Percentiles rank a stretch among this genome's conserved stretches.
Conservation (phyloP, 1,284 basidiomycete species). For the Leucocoprinus gongylophorus region DNA sequence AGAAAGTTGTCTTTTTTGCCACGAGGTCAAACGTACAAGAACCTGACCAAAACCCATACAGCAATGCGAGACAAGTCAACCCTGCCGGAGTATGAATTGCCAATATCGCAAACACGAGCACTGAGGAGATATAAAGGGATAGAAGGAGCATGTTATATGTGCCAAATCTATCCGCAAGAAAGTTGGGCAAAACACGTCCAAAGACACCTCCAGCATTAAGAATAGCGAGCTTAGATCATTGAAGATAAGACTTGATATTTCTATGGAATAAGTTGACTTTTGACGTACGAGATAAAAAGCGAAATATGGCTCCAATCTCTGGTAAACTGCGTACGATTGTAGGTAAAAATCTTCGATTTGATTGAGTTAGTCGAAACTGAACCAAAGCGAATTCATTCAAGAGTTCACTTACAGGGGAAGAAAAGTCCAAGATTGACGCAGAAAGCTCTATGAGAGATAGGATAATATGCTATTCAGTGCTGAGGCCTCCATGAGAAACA, state of each 20-base stretch:
- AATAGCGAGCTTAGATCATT: conserved; percentile 34
- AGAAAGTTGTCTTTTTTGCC: no score
- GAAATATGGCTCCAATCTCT: conserved; percentile 33
- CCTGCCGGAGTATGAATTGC: conserved; percentile 32
- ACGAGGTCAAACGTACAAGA: conserved; percentile 32
- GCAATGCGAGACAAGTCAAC: conserved; percentile 34
- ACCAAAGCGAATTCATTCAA: neutral
- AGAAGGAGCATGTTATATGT: conserved; percentile 39
- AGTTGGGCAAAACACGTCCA: conserved; percentile 43
- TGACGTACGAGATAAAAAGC: conserved; percentile 44
- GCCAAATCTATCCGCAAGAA: conserved; percentile 42
- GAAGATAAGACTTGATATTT: neutral
- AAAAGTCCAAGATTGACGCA: conserved; percentile 40
- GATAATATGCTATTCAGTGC: neutral
- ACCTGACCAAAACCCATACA: conserved; percentile 47
- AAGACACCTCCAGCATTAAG: conserved; percentile 44
- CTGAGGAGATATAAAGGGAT: conserved; percentile 34
- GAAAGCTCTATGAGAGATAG: conserved; percentile 28
- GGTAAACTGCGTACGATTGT: conserved; percentile 42
- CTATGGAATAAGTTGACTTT: neutral
- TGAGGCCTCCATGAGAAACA: neutral
- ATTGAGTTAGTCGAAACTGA: neutral
- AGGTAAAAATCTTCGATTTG: conserved; percentile 42
- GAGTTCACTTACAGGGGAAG: conserved; percentile 41
- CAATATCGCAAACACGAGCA: conserved; percentile 39